Evolutionary conservation across 225 moss, liverwort and hornwort species (phyloP).

Genomic region (Pseudoscleropodium purum): DNA sequence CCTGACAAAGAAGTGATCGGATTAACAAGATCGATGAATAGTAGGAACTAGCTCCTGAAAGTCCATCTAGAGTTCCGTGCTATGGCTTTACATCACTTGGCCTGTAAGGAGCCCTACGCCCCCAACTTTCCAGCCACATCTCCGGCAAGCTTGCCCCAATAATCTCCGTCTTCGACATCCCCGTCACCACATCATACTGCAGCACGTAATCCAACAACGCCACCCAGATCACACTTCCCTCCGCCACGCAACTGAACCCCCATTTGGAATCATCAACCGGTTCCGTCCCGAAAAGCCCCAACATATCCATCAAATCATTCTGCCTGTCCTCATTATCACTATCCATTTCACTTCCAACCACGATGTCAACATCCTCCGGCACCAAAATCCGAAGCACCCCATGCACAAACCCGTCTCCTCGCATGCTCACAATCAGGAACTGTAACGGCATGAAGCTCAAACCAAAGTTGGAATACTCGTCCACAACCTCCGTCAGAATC

Average conservation of each 20-base stretch:
- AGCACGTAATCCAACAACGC: background rate
- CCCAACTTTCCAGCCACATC: fast-evolving
- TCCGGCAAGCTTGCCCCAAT: fast-evolving
- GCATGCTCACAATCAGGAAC: background rate
- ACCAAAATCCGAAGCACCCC: background rate
- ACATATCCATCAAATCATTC: fast-evolving
- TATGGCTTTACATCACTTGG: background rate
- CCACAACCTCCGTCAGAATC: background rate
- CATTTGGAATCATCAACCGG: fast-evolving
- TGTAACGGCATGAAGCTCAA: background rate
- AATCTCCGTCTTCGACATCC: background rate
- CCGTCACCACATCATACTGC: background rate
- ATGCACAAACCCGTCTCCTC: background rate
- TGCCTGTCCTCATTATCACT: background rate
- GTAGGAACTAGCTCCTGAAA: too few relatives aligned
- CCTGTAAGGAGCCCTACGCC: fast-evolving
- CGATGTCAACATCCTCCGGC: background rate
- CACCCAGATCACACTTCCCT: background rate
- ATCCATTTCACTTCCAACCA: background rate
- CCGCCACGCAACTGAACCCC: background rate
- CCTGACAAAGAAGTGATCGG: background rate
- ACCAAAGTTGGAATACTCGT: background rate
- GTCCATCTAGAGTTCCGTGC: background rate
- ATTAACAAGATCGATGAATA: background rate
- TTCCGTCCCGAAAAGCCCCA: background rate